A percentile compares a stretch with the other conserved stretches of the same genome.
These are phyloP conservation scores for Chaetomiaceae sp. DNA, from an alignment of 2,329 filamentous ascomycete genomes.

Conservation along the genomic window DNA sequence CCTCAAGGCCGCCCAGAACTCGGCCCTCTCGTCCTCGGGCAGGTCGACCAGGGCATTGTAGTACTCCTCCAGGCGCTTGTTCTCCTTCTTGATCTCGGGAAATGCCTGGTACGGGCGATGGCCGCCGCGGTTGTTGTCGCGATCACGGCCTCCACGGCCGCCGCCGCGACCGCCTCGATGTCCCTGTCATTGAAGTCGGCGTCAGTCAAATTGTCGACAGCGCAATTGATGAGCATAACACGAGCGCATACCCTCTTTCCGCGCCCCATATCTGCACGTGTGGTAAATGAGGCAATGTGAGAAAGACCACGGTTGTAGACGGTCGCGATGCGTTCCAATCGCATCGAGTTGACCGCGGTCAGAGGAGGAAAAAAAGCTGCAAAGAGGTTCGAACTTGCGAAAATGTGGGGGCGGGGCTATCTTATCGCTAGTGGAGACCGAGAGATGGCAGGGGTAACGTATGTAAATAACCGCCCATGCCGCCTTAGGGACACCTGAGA, in stretches of 20 bases:
- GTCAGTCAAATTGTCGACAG: conserved; percentile 1
- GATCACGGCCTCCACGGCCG: conserved; percentile 5
- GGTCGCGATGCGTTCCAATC: conserved; percentile 24
- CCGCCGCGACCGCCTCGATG: conserved; percentile 29
- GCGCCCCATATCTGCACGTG: conserved; percentile 23
- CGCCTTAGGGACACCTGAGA: too few relatives aligned
- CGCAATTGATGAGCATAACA: neutral
- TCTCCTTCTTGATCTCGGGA: conserved; percentile 66
- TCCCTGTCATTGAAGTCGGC: conserved; percentile 20
- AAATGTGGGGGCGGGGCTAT: conserved; percentile 27
- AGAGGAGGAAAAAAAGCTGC: conserved; percentile 21
- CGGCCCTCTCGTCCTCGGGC: conserved; percentile 68
- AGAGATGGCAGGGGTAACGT: too few relatives aligned
- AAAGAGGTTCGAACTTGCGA: conserved; percentile 1
- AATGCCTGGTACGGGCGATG: conserved; percentile 46
- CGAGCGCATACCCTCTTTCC: conserved; percentile 20
- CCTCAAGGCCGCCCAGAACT: conserved; percentile 80
- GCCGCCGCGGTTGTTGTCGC: conserved; percentile 34
- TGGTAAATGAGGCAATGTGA: conserved; percentile 13
- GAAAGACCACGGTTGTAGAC: neutral
- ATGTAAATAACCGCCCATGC: too few relatives aligned
- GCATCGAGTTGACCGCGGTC: conserved; percentile 14
- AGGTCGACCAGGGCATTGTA: conserved; percentile 77
- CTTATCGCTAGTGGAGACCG: conserved; percentile 1
- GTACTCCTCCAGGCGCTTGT: conserved; percentile 80